Evolutionary conservation across 1,284 basidiomycete genomes (phyloP).

Genomic region (Erythrobasidium hasegawianum): DNA sequence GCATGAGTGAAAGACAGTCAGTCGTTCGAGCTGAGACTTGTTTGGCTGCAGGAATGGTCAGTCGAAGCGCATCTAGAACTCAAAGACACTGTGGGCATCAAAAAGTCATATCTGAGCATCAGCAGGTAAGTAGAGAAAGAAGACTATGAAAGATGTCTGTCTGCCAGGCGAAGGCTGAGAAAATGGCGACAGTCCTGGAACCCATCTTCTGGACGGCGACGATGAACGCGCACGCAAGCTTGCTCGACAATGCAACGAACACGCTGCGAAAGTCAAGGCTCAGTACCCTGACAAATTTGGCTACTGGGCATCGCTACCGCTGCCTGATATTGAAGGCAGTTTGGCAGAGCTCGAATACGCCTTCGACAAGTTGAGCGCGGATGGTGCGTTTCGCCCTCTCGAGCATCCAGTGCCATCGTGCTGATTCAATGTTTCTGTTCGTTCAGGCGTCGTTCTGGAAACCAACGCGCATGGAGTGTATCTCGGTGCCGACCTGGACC

Average conservation of each 20-base stretch:
- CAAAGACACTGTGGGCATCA: slow-evolving; percentile 5
- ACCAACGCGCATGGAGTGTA: slow-evolving; percentile 15
- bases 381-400: too few relatives aligned
- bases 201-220: background rate
- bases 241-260: slow-evolving; percentile 6
- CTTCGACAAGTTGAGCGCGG: slow-evolving; percentile 10
- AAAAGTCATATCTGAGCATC: slow-evolving; percentile 17
- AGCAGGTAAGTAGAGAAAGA: slow-evolving; percentile 10
- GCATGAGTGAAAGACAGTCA: too few relatives aligned
- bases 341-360: slow-evolving; percentile 8
- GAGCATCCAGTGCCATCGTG: too few relatives aligned
- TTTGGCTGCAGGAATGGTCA: slow-evolving; percentile 8
- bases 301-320: slow-evolving; percentile 13
- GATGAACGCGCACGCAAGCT: background rate
- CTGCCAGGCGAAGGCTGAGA: too few relatives aligned
- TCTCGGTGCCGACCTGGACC: slow-evolving; percentile 8
- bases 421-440: too few relatives aligned
- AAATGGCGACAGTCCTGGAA: slow-evolving; percentile 9
- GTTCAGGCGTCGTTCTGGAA: slow-evolving; percentile 6
- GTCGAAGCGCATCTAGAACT: slow-evolving; percentile 8
- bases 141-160: too few relatives aligned
- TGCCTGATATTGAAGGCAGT: slow-evolving; percentile 18
- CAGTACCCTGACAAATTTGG: slow-evolving; percentile 1
- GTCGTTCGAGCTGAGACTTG: too few relatives aligned
- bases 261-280: slow-evolving; percentile 11